A percentile compares a stretch with the other conserved stretches of the same genome.
phyloP scores from a whole-genome alignment of 169 alveolate genomes.

The Babesia sp. region DNA sequence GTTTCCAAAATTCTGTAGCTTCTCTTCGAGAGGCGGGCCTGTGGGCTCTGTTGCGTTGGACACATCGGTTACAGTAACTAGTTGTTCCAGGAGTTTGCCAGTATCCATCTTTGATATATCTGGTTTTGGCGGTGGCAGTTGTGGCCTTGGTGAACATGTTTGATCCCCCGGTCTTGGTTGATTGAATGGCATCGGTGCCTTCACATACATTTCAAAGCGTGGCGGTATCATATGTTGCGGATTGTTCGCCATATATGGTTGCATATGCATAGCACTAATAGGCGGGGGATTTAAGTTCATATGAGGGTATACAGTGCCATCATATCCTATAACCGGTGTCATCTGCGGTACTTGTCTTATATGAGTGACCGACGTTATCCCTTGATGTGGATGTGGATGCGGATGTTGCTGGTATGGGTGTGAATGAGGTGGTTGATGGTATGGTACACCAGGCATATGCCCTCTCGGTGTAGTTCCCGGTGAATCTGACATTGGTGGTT shows the following conservation, averaged over 20 bases:
- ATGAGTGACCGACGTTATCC: too few species aligned
- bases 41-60: background rate
- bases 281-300: too few species aligned
- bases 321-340: too few species aligned
- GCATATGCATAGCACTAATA: too few species aligned
- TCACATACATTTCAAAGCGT: too few species aligned
- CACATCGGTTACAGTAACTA: background rate
- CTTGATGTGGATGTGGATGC: background rate
- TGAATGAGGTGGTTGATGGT: background rate
- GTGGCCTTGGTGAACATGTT: too few species aligned
- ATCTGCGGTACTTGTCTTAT: too few species aligned
- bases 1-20: conserved; percentile 17
- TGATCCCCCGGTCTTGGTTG: too few species aligned
- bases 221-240: too few species aligned
- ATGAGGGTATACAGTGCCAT: too few species aligned
- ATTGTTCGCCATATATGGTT: too few species aligned
- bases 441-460: background rate
- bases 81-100: background rate
- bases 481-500: background rate
- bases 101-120: background rate
- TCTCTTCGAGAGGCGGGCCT: conserved; percentile 7
- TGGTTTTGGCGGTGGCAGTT: background rate
- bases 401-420: background rate
- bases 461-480: background rate
- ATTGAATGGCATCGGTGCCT: too few species aligned